phyloP scores from a whole-genome alignment of 129 eudicot species.

The Apium graveolens region DNA sequence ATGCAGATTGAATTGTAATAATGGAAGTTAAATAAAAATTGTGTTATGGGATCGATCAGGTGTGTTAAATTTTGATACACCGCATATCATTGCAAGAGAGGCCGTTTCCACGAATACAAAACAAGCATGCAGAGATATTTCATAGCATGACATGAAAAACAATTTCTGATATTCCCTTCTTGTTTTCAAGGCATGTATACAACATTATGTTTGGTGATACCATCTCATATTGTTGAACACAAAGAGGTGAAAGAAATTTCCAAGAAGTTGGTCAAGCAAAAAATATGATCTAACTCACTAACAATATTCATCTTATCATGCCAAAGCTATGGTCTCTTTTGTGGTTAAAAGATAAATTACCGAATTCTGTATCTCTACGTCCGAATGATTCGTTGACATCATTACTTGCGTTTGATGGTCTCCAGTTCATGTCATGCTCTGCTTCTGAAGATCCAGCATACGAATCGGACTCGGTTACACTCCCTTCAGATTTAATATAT shows the following conservation, averaged over 20 bases:
- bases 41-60: no score
- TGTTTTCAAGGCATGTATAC: background rate
- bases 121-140: background rate
- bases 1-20: no score
- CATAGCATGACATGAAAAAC: background rate
- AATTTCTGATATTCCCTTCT: background rate
- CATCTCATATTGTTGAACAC: conserved; percentile 1
- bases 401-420: conserved; percentile 21
- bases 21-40: no score
- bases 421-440: conserved; percentile 7
- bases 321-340: background rate
- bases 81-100: no score
- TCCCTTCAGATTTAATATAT: conserved; percentile 5
- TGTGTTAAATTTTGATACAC: no score
- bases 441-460: conserved; percentile 10
- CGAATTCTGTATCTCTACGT: conserved; percentile 15
- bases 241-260: background rate
- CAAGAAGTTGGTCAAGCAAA: background rate
- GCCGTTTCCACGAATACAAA: background rate
- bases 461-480: conserved; percentile 12
- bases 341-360: background rate
- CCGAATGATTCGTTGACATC: conserved; percentile 9
- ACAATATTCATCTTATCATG: background rate
- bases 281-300: background rate
- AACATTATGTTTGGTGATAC: background rate